These are phyloP conservation scores for Nakataea oryzae DNA, from an alignment of 2,329 filamentous ascomycete species.

Conservation along the genomic window DNA sequence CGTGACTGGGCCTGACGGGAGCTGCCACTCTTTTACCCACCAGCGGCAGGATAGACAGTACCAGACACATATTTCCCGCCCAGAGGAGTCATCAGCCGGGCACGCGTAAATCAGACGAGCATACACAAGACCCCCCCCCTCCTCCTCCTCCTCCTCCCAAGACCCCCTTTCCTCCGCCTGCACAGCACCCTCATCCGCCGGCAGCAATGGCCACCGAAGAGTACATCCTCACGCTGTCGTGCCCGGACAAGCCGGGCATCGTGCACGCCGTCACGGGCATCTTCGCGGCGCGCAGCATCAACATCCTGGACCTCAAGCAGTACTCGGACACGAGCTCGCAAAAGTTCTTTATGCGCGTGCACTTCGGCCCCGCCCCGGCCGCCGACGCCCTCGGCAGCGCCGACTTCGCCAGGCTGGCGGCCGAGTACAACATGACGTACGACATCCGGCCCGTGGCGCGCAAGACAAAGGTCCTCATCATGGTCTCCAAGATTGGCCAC, in stretches of 20 bases:
- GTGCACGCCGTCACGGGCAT: conserved; percentile 76
- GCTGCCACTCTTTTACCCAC: too few relatives aligned
- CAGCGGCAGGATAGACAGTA: too few relatives aligned
- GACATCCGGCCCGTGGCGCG: conserved; percentile 56
- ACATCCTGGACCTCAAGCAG: conserved; percentile 77
- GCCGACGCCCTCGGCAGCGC: conserved; percentile 39
- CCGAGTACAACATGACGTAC: conserved; percentile 47
- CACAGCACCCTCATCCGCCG: not conserved
- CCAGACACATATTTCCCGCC: too few relatives aligned
- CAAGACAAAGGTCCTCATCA: conserved; percentile 71
- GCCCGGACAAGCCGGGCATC: conserved; percentile 76
- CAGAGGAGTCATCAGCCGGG: not conserved
- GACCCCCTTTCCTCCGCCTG: not conserved
- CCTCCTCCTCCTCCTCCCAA: not conserved
- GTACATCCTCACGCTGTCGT: conserved; percentile 71
- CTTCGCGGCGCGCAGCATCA: conserved; percentile 62
- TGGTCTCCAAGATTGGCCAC: conserved; percentile 84
- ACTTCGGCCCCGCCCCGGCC: conserved; percentile 55
- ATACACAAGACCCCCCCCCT: not conserved
- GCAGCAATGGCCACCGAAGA: conserved; percentile 31
- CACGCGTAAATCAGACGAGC: not conserved
- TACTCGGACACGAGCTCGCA: conserved; percentile 66
- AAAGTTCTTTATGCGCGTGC: conserved; percentile 82
- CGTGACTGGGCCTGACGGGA: not conserved
- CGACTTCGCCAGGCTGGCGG: conserved; percentile 32